phyloP scores from a whole-genome alignment of 139 green algal species.

The Tetradesmus obliquus region DNA sequence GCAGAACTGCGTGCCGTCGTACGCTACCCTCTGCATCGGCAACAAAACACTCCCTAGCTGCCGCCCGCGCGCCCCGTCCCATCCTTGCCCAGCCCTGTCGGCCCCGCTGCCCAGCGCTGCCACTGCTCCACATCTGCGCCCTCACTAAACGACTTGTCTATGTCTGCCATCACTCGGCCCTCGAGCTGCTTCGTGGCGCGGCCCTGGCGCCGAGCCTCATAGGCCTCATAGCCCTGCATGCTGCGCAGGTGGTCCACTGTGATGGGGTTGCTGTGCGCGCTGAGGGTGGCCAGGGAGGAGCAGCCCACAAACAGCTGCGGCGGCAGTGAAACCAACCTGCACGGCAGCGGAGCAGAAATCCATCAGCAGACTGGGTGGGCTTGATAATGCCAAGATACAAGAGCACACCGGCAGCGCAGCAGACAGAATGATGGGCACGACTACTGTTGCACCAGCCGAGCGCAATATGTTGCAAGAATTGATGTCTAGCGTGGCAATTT shows the following conservation, averaged over 20 bases:
- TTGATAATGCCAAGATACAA: too few species aligned
- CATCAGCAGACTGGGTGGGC: not conserved
- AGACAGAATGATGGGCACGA: too few species aligned
- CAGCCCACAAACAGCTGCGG: slow-evolving; percentile 56
- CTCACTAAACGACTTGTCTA: slow-evolving; percentile 42
- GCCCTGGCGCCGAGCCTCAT: slow-evolving; percentile 56
- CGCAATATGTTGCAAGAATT: too few species aligned
- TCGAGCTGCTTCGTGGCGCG: slow-evolving; percentile 73
- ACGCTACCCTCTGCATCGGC: too few species aligned
- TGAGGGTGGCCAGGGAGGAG: slow-evolving; percentile 56
- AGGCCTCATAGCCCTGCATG: slow-evolving; percentile 54
- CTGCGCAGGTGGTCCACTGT: slow-evolving; percentile 67
- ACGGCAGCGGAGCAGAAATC: not conserved
- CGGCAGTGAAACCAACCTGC: slow-evolving; percentile 58
- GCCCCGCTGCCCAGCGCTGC: slow-evolving; percentile 31
- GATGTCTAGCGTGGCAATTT: too few species aligned
- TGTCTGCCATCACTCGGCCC: slow-evolving; percentile 41
- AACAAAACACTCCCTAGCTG: not conserved
- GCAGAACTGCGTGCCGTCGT: too few species aligned
- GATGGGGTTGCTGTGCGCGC: slow-evolving; percentile 71
- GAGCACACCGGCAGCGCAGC: too few species aligned
- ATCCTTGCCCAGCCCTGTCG: slow-evolving; percentile 15
- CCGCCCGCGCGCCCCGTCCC: slow-evolving; percentile 12
- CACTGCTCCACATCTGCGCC: slow-evolving; percentile 49
- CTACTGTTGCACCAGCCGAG: too few species aligned